Conservation (phyloP, 1,284 basidiomycete species). For the Thelephora terrestris region DNA sequence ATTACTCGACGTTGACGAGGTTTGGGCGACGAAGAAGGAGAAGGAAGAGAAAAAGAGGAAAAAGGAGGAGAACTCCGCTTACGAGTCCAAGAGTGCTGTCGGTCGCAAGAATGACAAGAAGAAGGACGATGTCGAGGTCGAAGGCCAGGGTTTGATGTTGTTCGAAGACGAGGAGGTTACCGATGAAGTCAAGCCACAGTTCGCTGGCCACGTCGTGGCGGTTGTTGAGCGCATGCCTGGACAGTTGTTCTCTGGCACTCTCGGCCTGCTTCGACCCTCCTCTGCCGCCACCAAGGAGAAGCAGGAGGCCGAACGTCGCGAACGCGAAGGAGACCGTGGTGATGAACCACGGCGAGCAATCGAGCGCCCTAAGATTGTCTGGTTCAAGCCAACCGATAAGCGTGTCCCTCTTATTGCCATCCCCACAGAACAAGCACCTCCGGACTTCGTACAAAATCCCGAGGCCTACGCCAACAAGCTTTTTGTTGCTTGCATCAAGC, state of each 20-base stretch:
- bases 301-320: slow-evolving; percentile 94
- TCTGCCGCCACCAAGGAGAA: slow-evolving; percentile 99
- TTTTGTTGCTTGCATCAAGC: slow-evolving; percentile 98
- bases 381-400: slow-evolving; percentile 99
- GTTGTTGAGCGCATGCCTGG: slow-evolving; percentile 99
- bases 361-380: slow-evolving; percentile 97
- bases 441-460: slow-evolving; percentile 92
- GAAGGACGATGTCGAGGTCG: slow-evolving; percentile 99
- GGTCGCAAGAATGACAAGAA: slow-evolving; percentile 97
- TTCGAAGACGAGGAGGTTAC: slow-evolving; percentile 99
- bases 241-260: slow-evolving; percentile 94
- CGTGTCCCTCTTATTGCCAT: slow-evolving; percentile 98
- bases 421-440: slow-evolving; percentile 97
- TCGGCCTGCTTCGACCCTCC: slow-evolving; percentile 91
- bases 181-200: slow-evolving; percentile 93
- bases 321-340: slow-evolving; percentile 87
- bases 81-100: slow-evolving; percentile 65
- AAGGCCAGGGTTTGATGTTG: slow-evolving; percentile 92
- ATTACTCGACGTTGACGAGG: slow-evolving; percentile 94
- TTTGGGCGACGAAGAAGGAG: slow-evolving; percentile 99
- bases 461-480: slow-evolving; percentile 86
- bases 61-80: slow-evolving; percentile 97
- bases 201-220: slow-evolving; percentile 95
- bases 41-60: slow-evolving; percentile 99
- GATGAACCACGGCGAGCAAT: slow-evolving; percentile 72